A percentile compares a stretch with the other conserved stretches of the same genome.
These are phyloP conservation scores for Rhodotorula paludigena DNA, from an alignment of 768 basidiomycete genomes.

Conservation along the genomic window DNA sequence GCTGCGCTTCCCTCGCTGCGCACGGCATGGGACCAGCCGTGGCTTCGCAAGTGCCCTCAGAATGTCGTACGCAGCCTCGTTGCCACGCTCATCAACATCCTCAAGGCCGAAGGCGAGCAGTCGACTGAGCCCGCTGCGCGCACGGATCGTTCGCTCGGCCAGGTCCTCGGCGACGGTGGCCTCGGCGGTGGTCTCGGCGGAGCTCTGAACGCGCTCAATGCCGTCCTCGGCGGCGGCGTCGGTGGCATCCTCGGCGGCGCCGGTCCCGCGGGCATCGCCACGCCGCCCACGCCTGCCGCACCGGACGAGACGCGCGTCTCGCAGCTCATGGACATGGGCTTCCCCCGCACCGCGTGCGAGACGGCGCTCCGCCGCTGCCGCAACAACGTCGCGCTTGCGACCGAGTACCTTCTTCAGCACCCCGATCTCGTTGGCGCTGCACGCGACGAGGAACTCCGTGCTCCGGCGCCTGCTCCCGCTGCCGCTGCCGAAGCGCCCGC, in stretches of 20 bases:
- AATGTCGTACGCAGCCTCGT: constrained; percentile 70
- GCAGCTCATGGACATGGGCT: constrained; percentile 93
- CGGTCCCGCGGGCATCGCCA: constrained; percentile 25
- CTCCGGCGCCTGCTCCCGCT: neutral
- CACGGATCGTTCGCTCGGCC: constrained; percentile 20
- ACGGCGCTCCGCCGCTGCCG: constrained; percentile 74
- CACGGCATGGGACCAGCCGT: constrained; percentile 72
- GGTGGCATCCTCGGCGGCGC: constrained; percentile 37
- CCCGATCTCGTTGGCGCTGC: constrained; percentile 60
- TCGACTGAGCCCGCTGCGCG: constrained; percentile 49
- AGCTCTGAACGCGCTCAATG: constrained; percentile 16
- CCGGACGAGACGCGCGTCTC: constrained; percentile 68
- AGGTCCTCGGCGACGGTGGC: neutral
- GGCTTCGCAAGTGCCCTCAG: constrained; percentile 69
- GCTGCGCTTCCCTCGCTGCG: constrained; percentile 63
- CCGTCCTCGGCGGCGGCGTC: constrained; percentile 7
- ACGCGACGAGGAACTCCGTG: constrained; percentile 26
- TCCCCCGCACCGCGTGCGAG: constrained; percentile 79
- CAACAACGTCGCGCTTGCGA: constrained; percentile 83
- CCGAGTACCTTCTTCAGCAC: constrained; percentile 76
- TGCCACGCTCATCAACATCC: constrained; percentile 70
- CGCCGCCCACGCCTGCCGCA: constrained; percentile 51
- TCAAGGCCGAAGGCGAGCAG: constrained; percentile 76
- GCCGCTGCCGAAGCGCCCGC: neutral
- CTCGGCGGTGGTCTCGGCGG: constrained; percentile 1